Percentiles rank a stretch among this genome's conserved stretches.
phyloP scores from a whole-genome alignment of 495 filamentous ascomycete genomes.

The Neurospora cerealis region DNA sequence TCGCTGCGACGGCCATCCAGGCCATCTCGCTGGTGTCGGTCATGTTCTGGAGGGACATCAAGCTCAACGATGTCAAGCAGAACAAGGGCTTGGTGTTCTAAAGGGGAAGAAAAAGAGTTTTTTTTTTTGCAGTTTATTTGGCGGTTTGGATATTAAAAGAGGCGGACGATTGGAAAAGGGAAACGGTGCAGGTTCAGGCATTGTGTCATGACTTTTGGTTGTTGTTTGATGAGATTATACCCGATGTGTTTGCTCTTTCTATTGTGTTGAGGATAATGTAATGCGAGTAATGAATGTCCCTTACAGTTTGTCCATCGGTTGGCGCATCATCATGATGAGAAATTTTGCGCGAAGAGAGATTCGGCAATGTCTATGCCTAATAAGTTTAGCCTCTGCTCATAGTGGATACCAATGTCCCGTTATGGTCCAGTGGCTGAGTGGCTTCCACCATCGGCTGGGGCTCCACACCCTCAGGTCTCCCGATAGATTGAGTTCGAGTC shows the following conservation, averaged over 20 bases:
- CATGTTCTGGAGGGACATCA: slow-evolving; percentile 44
- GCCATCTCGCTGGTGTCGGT: slow-evolving; percentile 37
- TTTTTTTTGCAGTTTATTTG: not conserved
- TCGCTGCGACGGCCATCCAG: slow-evolving; percentile 42
- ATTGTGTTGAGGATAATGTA: not conserved
- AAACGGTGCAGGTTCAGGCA: not conserved
- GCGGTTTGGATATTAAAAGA: not conserved
- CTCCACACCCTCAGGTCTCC: not conserved
- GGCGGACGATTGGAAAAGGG: not conserved
- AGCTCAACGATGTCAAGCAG: slow-evolving; percentile 44
- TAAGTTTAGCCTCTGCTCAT: not conserved
- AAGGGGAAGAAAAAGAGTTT: not conserved
- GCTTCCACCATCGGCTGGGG: no score
- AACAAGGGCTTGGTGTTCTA: slow-evolving; percentile 16
- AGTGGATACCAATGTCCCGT: not conserved
- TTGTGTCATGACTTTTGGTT: not conserved
- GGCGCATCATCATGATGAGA: not conserved
- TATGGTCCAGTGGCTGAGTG: not conserved
- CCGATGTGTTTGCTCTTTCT: not conserved
- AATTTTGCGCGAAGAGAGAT: not conserved
- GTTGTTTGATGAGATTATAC: not conserved
- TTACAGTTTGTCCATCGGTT: not conserved
- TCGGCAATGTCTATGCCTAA: not conserved
- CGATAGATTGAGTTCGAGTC: not conserved
- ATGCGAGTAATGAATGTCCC: not conserved